Evolutionary conservation across 1,139 yeast genomes (phyloP), one percentile per base, ranked within the genome.

Genomic region (Kluyveromyces marxianus): DNA sequence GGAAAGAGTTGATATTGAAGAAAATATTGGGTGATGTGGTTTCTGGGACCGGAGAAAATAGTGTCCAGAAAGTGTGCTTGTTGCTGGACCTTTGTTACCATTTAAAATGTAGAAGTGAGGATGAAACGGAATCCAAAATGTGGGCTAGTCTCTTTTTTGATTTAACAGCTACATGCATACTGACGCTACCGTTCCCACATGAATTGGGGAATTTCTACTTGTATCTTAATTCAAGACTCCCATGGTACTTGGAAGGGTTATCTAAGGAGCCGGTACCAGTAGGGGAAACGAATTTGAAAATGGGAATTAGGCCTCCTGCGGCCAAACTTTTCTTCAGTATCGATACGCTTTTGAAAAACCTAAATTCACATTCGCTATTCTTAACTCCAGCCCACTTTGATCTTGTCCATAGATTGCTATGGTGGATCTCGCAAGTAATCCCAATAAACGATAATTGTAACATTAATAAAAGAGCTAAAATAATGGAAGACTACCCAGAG

Each of bases 381-480:
- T 55, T 54, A 35, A 58, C 63, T 4, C 59, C 59, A n/a, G 27
- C 35, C 7, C 57, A 54, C 40, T 58, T 54, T 42, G 47, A 50
- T 35, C 52, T 62, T 54, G 53, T 51, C 37, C 54, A 48, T 41
- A 61, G 59, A 44, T 40, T 62, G 7, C 54, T 52, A 35, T 54
- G 56, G 41, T 62, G 62, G 48, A 34, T 62, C 14, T 55, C 65
- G 1, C 62, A 60, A 39, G 47, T 62, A 42, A 45, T 62, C 35
- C 60, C 65, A 4, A 47, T 59, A 2, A 42, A 50, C 41, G 67
- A 62, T 37, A 63, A 60, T 44, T 60, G 65, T 3, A 62, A 62
- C 36, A 58, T 57, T 35, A 62, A 62, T 46, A 55, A 60, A 47
- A 55, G 58, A 24, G 58, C 58, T 3, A 45, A 52, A 25, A 48